Base-by-base conservation (phyloP, 2,329 filamentous ascomycete genomes). In the Phaeomoniella chlamydospora region DNA sequence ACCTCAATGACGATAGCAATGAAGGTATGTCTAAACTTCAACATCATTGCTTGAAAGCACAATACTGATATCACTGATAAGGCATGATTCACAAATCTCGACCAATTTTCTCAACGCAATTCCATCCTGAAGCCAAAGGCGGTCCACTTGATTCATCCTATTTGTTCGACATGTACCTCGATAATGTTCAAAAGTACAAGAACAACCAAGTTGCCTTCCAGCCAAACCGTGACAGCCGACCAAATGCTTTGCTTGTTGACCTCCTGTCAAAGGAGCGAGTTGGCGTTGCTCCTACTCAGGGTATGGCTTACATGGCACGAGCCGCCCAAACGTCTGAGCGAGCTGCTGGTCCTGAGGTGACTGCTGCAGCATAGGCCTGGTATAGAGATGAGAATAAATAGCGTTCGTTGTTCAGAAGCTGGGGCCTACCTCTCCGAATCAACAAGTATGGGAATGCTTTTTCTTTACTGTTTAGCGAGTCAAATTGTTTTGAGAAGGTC, bases 111-210 rank as follows among this genome's bases (percentile, higher is more conserved):
- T 88, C 83, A 44, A 94, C 87, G 15, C 90, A 98, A 62, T 98
- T 98, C 77, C 90, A 98, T 57, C 90, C 90, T 12, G 90, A 98
- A 65, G 90, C 90, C 48, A 94, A 94, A 70, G 90, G 90, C 41
- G 90, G 90, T 37, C 90, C 90, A 37, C 81, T 94, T 63, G 90
- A 98, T 67, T 92, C 84, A 44, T 78, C 84, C 2, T 96, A 93
- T 64, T 72, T 98, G 41, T 98, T 98, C 53, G 90, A 98, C 62
- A 85, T 84, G 67, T 98, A 96, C 65, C 67, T 96, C 32, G 77
- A 93, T 57, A 88, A 80, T 51, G 86, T 96, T 22, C 71, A 77
- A 57, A 74, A 81, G 54, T 94, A 88, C 74, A 96, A 93, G 77
- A 72, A 79, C 50, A 78, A 70, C 57, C 80, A 92, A 61, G 66